phyloP scores from a whole-genome alignment of 768 basidiomycete species.

The Antrodiella citrinella region DNA sequence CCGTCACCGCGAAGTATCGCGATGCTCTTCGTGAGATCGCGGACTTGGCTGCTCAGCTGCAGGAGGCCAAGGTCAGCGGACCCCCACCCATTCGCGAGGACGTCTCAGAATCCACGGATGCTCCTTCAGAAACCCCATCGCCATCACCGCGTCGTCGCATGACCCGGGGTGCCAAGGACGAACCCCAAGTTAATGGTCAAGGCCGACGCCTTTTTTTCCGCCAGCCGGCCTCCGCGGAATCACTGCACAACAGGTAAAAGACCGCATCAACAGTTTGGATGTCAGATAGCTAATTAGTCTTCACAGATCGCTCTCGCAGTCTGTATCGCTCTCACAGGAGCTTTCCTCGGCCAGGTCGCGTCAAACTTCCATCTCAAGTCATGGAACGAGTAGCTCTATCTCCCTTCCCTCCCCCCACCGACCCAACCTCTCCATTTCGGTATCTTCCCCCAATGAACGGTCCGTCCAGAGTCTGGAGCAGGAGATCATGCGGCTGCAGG shows the following conservation, averaged over 20 bases:
- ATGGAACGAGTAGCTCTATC: conserved; percentile 59
- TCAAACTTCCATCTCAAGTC: conserved; percentile 73
- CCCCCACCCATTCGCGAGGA: conserved; percentile 5
- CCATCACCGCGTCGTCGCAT: conserved; percentile 39
- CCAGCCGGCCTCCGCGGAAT: conserved; percentile 80
- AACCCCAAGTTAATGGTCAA: conserved; percentile 36
- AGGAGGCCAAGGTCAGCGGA: conserved; percentile 71
- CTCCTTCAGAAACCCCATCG: conserved; percentile 36
- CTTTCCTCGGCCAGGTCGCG: conserved; percentile 82
- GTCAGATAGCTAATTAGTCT: conserved; percentile 7
- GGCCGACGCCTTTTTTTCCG: conserved; percentile 77
- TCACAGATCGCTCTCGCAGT: conserved; percentile 81
- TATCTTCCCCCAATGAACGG: conserved; percentile 45
- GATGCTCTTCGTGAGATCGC: conserved; percentile 88
- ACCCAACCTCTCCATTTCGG: conserved; percentile 52
- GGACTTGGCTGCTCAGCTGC: conserved; percentile 86
- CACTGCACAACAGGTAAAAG: conserved; percentile 74
- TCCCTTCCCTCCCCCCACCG: conserved; percentile 51
- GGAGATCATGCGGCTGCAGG: conserved; percentile 93
- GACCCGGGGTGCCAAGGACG: conserved; percentile 44
- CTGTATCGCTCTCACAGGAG: conserved; percentile 96
- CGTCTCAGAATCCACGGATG: conserved; percentile 33
- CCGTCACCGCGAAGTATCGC: conserved; percentile 74
- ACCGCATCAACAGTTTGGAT: conserved; percentile 4
- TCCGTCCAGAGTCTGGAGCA: conserved; percentile 82